Conservation (phyloP, 345 rosid genomes). For the Bruguiera sexangula region DNA sequence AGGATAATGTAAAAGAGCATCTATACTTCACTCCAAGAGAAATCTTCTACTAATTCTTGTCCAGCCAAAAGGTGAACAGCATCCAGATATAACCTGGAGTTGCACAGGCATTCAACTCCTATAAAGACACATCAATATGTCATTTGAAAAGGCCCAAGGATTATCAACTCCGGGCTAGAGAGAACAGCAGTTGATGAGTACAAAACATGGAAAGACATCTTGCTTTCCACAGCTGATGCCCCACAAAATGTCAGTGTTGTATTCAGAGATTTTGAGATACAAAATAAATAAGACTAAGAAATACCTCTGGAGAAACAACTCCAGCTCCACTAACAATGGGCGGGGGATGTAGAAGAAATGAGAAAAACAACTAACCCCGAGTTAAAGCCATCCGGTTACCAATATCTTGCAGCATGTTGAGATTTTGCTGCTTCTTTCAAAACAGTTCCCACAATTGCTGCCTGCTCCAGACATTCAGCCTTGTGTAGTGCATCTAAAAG, state of each 20-base stretch:
- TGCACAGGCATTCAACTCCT: too few relatives aligned
- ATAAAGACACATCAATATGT: too few relatives aligned
- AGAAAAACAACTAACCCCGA: conserved; percentile 16
- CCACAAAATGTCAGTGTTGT: neutral
- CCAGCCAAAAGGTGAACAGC: too few relatives aligned
- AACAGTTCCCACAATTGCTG: conserved; percentile 89
- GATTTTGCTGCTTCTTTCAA: conserved; percentile 84
- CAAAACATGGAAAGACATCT: too few relatives aligned
- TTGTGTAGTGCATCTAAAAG: conserved; percentile 83
- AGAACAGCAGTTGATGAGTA: too few relatives aligned
- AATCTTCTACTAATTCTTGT: too few relatives aligned
- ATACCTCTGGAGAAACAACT: conserved; percentile 12
- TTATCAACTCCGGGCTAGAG: too few relatives aligned
- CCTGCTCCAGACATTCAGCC: conserved; percentile 89
- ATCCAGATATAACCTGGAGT: too few relatives aligned
- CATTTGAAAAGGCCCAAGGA: too few relatives aligned
- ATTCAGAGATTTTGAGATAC: neutral
- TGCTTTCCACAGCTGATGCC: neutral
- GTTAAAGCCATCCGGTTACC: conserved; percentile 40
- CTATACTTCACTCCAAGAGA: too few relatives aligned
- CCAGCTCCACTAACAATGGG: conserved; percentile 2
- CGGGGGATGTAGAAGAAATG: neutral
- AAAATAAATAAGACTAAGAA: neutral
- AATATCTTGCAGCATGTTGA: conserved; percentile 73
- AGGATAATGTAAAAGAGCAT: too few relatives aligned